Conservation (phyloP, 148 eudicot genomes). For the Nyssa sinensis region DNA sequence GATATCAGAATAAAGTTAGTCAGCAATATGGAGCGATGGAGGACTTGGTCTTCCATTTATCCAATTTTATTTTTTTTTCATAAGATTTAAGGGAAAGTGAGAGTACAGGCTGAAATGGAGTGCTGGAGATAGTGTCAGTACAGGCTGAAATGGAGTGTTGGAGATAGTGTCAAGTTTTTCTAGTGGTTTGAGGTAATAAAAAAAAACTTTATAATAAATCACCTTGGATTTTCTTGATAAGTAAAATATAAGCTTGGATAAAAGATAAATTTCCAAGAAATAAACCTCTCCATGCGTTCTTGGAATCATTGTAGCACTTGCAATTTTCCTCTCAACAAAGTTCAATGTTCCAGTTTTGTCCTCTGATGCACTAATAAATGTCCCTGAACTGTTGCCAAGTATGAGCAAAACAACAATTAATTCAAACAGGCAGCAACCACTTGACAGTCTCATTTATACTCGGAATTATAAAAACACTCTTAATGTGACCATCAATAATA, state of each 20-base stretch:
- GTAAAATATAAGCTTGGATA: too few relatives aligned
- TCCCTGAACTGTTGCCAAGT: slow-evolving; percentile 52
- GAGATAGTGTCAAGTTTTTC: neutral
- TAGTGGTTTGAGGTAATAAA: too few relatives aligned
- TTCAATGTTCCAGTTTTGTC: slow-evolving; percentile 58
- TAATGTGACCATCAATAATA: neutral
- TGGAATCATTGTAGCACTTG: slow-evolving; percentile 69
- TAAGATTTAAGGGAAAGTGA: neutral
- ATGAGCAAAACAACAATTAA: neutral
- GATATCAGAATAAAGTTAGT: neutral
- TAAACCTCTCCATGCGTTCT: slow-evolving; percentile 63
- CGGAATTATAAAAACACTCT: neutral
- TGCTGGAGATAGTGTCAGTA: neutral
- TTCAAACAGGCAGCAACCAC: neutral
- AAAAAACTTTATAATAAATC: neutral
- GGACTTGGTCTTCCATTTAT: neutral
- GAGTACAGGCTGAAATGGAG: neutral
- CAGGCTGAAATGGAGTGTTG: neutral
- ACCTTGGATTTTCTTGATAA: too few relatives aligned
- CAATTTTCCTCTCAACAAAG: slow-evolving; percentile 58
- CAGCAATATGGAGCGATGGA: neutral
- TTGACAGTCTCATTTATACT: neutral
- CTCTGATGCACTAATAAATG: slow-evolving; percentile 60
- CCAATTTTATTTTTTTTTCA: neutral
- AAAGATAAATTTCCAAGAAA: slow-evolving; percentile 14